Evolutionary conservation across 306 rosid species (phyloP), one percentile per base, ranked within the genome.

Genomic region (Lithocarpus polystachyus): DNA sequence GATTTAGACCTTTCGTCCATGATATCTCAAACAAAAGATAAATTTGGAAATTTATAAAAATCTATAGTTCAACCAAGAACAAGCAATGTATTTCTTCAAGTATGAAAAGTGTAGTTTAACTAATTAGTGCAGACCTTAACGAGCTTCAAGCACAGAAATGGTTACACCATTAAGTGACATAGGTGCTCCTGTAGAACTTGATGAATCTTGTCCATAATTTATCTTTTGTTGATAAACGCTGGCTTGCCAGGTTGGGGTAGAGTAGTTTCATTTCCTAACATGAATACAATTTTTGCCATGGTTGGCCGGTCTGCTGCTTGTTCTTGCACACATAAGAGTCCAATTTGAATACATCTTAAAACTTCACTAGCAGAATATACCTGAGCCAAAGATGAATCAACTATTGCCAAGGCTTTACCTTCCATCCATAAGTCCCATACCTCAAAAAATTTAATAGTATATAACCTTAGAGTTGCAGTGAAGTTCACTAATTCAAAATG

Each of bases 361-460:
- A 86, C 80, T 82, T 88, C 88, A 11, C 22, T 11, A 24, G 22
- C 12, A 28, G n/a, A 68, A 53, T 55, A 57, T 13, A 89, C 74
- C 55, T 84, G 84, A 45, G 68, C 82, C 18, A 85, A 3, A 14
- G 76, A 23, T 53, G 82, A 18, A 72, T 90, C 91, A 14, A 90
- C 82, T 6, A 82, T 23, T 18, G 89, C 87, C 80, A 82, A 31
- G 26, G 82, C 85, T 8, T 15, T 84, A 0, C 82, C 88, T 73
- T 83, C 82, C 35, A 35, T 89, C 96, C 96, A 89, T 9, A 82
- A 80, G 8, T 78, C 81, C 97, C 94, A 92, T 10, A 85, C 91
- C 96, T 92, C 4, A 18, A 15, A 64, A 5, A 48, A 3, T 62
- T 13, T 19, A 83, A 24, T 20, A 26, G 24, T 17, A 67, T 2